phyloP scores from a whole-genome alignment of 306 rosid genomes.

The Quercus suber region DNA sequence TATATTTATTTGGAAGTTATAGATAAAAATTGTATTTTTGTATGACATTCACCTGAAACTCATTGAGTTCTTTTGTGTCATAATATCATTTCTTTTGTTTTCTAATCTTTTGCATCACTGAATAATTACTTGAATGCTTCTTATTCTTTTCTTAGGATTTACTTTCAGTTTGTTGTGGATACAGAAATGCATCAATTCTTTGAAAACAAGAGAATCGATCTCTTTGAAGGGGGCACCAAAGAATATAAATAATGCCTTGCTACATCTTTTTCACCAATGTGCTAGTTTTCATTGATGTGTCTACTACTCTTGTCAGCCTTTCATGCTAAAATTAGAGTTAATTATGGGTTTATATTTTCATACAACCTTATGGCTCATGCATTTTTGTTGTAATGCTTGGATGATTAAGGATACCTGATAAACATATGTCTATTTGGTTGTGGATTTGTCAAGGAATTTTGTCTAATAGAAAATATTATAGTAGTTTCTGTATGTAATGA shows the following conservation, averaged over 20 bases:
- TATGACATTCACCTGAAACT: too few species aligned
- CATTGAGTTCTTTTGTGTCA: too few species aligned
- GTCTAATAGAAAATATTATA: neutral
- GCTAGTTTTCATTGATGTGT: neutral
- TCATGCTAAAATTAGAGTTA: too few species aligned
- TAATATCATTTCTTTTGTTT: too few species aligned
- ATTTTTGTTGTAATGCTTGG: too few species aligned
- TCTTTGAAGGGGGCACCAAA: constrained; percentile 74
- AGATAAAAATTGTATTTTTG: too few species aligned
- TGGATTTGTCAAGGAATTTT: neutral
- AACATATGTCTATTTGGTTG: neutral
- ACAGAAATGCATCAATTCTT: too few species aligned
- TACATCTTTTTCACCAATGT: neutral
- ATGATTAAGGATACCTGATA: too few species aligned
- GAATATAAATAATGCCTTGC: constrained; percentile 67
- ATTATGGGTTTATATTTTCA: too few species aligned
- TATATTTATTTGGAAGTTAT: too few species aligned
- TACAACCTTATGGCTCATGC: too few species aligned
- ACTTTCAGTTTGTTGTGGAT: too few species aligned
- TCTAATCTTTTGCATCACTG: neutral
- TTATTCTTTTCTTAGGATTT: neutral
- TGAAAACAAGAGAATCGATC: constrained; percentile 38
- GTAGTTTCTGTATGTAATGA: neutral
- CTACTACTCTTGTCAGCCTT: neutral
- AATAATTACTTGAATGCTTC: neutral